Evolutionary conservation across 495 filamentous ascomycete species (phyloP), one percentile per base, ranked within the genome.

Genomic region (Penicillium atrosanguineum): DNA sequence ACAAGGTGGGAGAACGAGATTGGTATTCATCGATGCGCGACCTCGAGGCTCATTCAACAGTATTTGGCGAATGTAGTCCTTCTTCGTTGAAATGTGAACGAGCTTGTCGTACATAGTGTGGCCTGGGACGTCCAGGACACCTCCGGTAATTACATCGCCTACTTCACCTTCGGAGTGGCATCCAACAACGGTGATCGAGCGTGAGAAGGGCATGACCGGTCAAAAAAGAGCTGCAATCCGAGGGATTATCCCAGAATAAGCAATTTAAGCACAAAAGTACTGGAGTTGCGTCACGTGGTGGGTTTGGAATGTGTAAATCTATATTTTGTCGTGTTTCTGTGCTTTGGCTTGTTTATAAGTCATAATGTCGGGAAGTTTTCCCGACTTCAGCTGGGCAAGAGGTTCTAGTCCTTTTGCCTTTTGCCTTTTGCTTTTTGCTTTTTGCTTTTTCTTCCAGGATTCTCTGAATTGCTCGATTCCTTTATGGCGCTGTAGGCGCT

Each of bases 11-110:
- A 73, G 60, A n/a, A 73, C 15, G 0, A 73, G 55, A 48, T 73
- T 73, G 2, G 55, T 63, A 49, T 63, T 64, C 58, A 67, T 69
- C 1, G 69, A 56, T 6, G 67, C 39, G 3, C 67, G 60, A n/a
- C 70, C 70, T 5, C 69, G 67, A 19, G 69, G 70, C 48, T 73
- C 69, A 46, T 72, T 70, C 20, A 72, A 60, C 20, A 73, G 59
- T 15, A 73, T 56, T 37, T 69, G 64, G 14, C 68, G 68, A 6
- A 71, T 41, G 36, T 56, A 16, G 31, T 72, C 69, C 37, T 57
- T 52, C 12, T 72, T 49, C n/a, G 52, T 61, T 15, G 57, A 45
- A 11, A 69, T 57, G 44, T 71, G 52, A 16, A 60, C 48, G 4
- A 71, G 48, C 38, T 71, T 71, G 4, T 69, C 68, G 21, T 48